Evolutionary conservation across 225 moss, liverwort and hornwort species (phyloP).

Genomic region (Physcomitrium patens): DNA sequence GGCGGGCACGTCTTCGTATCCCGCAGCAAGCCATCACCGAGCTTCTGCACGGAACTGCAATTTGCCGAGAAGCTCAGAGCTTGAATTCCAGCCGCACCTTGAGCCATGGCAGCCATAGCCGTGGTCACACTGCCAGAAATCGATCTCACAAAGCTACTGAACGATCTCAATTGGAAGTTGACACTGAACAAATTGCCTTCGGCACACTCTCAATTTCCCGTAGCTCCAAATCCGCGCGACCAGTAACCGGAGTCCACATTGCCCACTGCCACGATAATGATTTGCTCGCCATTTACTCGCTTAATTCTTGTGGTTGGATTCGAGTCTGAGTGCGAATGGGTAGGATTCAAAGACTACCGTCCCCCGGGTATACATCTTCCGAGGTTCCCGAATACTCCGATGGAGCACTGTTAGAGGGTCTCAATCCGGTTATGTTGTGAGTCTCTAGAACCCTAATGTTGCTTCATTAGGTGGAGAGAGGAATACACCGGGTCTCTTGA

Average conservation of each 20-base stretch:
- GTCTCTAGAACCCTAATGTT: not conserved
- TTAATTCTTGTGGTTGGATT: slow-evolving; percentile 50
- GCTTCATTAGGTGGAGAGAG: not conserved
- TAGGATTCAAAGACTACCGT: slow-evolving; percentile 29
- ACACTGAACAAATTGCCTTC: too few species aligned
- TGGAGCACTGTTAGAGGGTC: not conserved
- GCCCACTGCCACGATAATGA: slow-evolving; percentile 44
- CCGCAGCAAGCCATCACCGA: slow-evolving; percentile 47
- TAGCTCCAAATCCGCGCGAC: slow-evolving; percentile 42
- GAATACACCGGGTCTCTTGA: fast-evolving
- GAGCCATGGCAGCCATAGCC: slow-evolving; percentile 58
- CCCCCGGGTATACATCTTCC: not conserved
- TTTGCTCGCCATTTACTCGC: slow-evolving; percentile 29
- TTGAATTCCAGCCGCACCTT: slow-evolving; percentile 34
- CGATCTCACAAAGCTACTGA: too few species aligned
- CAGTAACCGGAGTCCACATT: slow-evolving; percentile 29
- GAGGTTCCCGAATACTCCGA: fast-evolving
- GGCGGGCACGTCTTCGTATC: slow-evolving; percentile 39
- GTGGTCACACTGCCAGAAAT: slow-evolving; percentile 3
- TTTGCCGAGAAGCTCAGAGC: slow-evolving; percentile 53
- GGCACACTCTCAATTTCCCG: too few species aligned
- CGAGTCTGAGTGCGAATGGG: slow-evolving; percentile 35
- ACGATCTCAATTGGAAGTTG: too few species aligned
- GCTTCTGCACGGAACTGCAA: slow-evolving; percentile 52
- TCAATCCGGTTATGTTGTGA: slow-evolving; percentile 2